Evolutionary conservation across 2,329 filamentous ascomycete genomes (phyloP).

Genomic region (Torrubiella hemipterigena): DNA sequence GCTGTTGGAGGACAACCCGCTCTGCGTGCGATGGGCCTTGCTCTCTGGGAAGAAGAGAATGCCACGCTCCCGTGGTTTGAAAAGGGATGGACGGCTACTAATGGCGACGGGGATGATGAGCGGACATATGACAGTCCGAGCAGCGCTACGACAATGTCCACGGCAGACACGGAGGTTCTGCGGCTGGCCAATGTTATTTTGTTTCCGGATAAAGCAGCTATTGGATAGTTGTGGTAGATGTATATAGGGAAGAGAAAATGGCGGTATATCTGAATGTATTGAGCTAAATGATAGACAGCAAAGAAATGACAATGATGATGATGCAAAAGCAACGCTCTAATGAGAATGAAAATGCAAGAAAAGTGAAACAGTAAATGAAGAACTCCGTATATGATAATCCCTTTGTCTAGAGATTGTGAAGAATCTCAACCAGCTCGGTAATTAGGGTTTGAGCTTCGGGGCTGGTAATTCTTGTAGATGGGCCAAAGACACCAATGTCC

Average conservation of each 20-base stretch:
- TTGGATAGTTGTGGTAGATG: constrained; percentile 10
- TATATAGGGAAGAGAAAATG: neutral
- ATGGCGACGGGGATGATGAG: constrained; percentile 12
- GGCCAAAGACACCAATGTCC: constrained; percentile 29
- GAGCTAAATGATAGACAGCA: neutral
- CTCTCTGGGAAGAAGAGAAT: constrained; percentile 29
- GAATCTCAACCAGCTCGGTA: constrained; percentile 10
- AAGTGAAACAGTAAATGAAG: no score
- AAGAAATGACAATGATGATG: neutral
- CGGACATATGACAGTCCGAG: constrained; percentile 10
- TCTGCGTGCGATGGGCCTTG: constrained; percentile 45
- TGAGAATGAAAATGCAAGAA: neutral
- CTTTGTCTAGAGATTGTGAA: neutral
- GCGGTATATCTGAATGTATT: neutral
- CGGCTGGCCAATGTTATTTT: constrained; percentile 44
- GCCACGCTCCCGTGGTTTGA: constrained; percentile 10
- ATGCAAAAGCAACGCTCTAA: neutral
- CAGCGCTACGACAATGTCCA: constrained; percentile 17
- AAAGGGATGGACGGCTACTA: constrained; percentile 16
- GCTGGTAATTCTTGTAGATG: constrained; percentile 13
- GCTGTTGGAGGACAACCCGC: constrained; percentile 36
- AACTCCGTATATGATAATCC: no score
- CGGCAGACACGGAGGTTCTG: constrained; percentile 39
- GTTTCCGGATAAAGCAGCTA: constrained; percentile 36
- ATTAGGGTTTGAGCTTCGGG: constrained; percentile 15